Percentiles rank a stretch among this genome's conserved stretches.
Conservation (phyloP, 495 filamentous ascomycete species). For the Penicillium longicatenatum region DNA sequence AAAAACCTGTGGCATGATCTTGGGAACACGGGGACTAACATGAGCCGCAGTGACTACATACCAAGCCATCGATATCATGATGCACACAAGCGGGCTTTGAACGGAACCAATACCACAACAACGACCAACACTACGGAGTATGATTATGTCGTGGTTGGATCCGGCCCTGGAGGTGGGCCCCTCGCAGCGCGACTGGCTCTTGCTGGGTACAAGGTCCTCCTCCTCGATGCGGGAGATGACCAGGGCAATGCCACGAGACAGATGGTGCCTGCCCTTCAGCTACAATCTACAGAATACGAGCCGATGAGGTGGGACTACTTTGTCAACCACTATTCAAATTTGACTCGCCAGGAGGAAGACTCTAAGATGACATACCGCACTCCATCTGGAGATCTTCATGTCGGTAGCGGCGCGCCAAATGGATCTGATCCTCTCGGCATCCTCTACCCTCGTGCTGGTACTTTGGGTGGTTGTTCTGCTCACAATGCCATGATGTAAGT, state of each 20-base stretch:
- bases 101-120: background rate
- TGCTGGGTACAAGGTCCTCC: slow-evolving; percentile 57
- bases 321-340: slow-evolving; percentile 44
- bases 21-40: slow-evolving; percentile 2
- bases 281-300: slow-evolving; percentile 43
- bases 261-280: slow-evolving; percentile 41
- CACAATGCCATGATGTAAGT: slow-evolving; percentile 50
- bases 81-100: slow-evolving; percentile 12
- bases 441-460: slow-evolving; percentile 45
- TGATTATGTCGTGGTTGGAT: slow-evolving; percentile 67
- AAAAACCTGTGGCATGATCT: background rate
- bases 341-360: slow-evolving; percentile 38
- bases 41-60: background rate
- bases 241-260: slow-evolving; percentile 41
- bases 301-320: slow-evolving; percentile 48
- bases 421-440: slow-evolving; percentile 40
- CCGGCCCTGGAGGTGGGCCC: slow-evolving; percentile 63
- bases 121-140: slow-evolving; percentile 32
- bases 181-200: slow-evolving; percentile 61
- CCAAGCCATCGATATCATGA: slow-evolving; percentile 12
- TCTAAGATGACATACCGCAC: slow-evolving; percentile 47
- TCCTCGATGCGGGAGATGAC: slow-evolving; percentile 65
- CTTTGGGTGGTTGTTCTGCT: slow-evolving; percentile 44
- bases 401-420: slow-evolving; percentile 36
- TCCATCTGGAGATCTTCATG: slow-evolving; percentile 34